A percentile compares a stretch with the other conserved stretches of the same genome.
Conservation (phyloP, 768 basidiomycete species). For the Kwoniella sp. region DNA sequence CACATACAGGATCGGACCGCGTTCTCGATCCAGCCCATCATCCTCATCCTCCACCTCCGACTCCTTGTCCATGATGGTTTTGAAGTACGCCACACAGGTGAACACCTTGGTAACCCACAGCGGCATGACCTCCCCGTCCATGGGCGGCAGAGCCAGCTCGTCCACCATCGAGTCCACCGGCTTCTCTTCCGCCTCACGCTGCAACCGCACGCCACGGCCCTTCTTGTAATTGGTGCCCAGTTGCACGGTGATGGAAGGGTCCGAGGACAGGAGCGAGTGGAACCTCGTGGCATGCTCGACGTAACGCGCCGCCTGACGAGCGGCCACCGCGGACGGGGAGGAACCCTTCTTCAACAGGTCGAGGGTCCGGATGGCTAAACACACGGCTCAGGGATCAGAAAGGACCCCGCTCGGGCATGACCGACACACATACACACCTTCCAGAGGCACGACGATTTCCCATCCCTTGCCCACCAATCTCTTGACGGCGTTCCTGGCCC, state of each 20-base stretch:
- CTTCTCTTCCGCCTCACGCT: slow-evolving; percentile 24
- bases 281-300: slow-evolving; percentile 57
- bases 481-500: slow-evolving; percentile 57
- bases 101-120: slow-evolving; percentile 21
- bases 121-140: slow-evolving; percentile 18
- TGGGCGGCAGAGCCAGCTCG: slow-evolving; percentile 21
- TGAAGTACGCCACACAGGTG: slow-evolving; percentile 17
- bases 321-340: slow-evolving; percentile 69
- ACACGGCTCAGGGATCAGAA: too few species aligned
- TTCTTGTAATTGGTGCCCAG: slow-evolving; percentile 31
- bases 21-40: background rate
- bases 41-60: background rate
- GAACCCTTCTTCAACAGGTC: slow-evolving; percentile 90
- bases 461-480: slow-evolving; percentile 72
- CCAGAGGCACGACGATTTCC: slow-evolving; percentile 78
- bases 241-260: slow-evolving; percentile 31
- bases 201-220: slow-evolving; percentile 34
- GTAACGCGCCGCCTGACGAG: slow-evolving; percentile 79
- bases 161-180: slow-evolving; percentile 20
- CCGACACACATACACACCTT: slow-evolving; percentile 59
- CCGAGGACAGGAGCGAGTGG: slow-evolving; percentile 24
- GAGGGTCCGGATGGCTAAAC: slow-evolving; percentile 81
- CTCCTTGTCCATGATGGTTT: slow-evolving; percentile 11
- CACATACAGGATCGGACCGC: slow-evolving; percentile 14
- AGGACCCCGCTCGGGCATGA: too few species aligned